These are phyloP conservation scores for Backusella australiensis DNA, from an alignment of 192 early-diverging fungal species.

Conservation along the genomic window DNA sequence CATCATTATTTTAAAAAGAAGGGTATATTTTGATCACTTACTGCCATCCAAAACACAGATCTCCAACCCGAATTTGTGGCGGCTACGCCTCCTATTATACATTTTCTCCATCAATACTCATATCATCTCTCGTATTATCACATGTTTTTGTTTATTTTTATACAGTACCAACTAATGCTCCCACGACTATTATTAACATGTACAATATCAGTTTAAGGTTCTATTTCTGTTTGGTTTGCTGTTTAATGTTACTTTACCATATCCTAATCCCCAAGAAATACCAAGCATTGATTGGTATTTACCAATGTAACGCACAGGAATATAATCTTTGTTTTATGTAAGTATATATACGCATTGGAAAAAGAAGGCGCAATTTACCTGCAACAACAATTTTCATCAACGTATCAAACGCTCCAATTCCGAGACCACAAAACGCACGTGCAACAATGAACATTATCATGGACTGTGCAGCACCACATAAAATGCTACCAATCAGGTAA, in stretches of 20 bases:
- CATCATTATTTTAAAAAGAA: neutral
- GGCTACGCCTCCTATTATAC: constrained; percentile 39
- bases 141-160: constrained; percentile 4
- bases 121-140: neutral
- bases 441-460: constrained; percentile 56
- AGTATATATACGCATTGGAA: neutral
- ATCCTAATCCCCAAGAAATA: constrained; percentile 30
- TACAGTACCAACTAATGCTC: constrained; percentile 27
- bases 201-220: too few species aligned
- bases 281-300: constrained; percentile 28
- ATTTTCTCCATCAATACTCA: neutral
- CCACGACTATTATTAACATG: constrained; percentile 5
- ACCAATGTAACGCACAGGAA: constrained; percentile 34
- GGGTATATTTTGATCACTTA: neutral
- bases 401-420: constrained; percentile 44
- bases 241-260: neutral
- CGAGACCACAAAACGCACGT: constrained; percentile 55
- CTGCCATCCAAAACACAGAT: constrained; percentile 31
- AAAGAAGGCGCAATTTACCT: constrained; percentile 5
- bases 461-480: constrained; percentile 60
- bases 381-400: constrained; percentile 53
- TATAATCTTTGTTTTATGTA: constrained; percentile 23
- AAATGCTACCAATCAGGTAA: constrained; percentile 75
- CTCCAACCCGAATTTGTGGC: constrained; percentile 35
- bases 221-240: too few species aligned